These are phyloP conservation scores for Aspergillus sp. DNA, from an alignment of 2,329 filamentous ascomycete species.

Conservation along the genomic window DNA sequence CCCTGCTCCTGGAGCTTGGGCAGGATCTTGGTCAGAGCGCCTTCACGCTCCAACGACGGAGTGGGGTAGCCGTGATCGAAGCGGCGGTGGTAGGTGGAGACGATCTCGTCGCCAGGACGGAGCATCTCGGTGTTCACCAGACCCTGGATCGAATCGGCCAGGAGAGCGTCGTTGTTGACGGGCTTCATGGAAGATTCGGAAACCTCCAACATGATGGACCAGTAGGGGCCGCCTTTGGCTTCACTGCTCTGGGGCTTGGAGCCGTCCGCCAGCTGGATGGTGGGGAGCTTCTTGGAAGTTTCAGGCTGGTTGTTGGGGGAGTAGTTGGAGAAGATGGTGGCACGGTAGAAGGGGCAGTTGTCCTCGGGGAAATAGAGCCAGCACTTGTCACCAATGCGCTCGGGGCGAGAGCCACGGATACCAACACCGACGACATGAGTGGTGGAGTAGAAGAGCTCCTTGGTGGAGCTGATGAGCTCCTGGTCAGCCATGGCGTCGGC, in stretches of 20 bases:
- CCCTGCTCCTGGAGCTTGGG: constrained; percentile 84
- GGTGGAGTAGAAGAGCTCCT: constrained; percentile 91
- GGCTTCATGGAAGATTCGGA: constrained; percentile 95
- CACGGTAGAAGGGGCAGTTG: constrained; percentile 98
- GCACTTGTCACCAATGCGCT: constrained; percentile 98
- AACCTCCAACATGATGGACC: constrained; percentile 99
- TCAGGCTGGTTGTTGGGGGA: constrained; percentile 95
- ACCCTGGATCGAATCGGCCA: constrained; percentile 88
- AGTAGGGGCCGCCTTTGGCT: constrained; percentile 85
- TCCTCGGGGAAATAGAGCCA: constrained; percentile 99
- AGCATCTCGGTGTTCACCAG: constrained; percentile 98
- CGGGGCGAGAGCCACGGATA: constrained; percentile 80
- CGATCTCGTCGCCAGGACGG: constrained; percentile 81
- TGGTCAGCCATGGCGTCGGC: constrained; percentile 81
- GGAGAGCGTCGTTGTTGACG: constrained; percentile 73
- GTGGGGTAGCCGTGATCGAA: constrained; percentile 99
- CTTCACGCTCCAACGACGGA: constrained; percentile 87
- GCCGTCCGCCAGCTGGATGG: constrained; percentile 76
- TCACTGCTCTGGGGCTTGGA: constrained; percentile 65
- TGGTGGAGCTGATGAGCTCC: constrained; percentile 72
- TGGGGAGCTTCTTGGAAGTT: constrained; percentile 72
- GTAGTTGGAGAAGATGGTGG: constrained; percentile 99
- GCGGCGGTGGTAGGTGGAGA: constrained; percentile 94
- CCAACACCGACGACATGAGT: constrained; percentile 97
- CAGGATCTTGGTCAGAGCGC: constrained; percentile 82